phyloP scores from a whole-genome alignment of 2,329 filamentous ascomycete genomes.

The Fusarium albosuccineum region DNA sequence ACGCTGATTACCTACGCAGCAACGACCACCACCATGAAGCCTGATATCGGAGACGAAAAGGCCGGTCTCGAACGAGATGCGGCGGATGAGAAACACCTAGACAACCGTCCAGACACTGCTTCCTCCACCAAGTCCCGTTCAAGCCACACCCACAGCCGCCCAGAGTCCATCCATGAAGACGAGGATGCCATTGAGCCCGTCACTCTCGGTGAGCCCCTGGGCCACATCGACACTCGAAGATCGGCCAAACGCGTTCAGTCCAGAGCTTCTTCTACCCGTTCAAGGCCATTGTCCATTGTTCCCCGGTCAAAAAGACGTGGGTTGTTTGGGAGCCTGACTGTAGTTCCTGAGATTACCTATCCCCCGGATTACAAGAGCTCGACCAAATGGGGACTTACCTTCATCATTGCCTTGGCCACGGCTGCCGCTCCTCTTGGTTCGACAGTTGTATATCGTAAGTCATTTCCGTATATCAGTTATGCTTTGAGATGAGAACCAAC shows the following conservation, averaged over 20 bases:
- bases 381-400: conserved; percentile 88
- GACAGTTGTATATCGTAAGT: conserved; percentile 83
- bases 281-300: conserved; percentile 55
- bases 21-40: too few relatives aligned
- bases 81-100: conserved; percentile 1
- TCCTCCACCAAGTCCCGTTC: conserved; percentile 26
- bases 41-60: conserved; percentile 29
- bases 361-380: conserved; percentile 78
- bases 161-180: conserved; percentile 26
- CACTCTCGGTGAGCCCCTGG: conserved; percentile 39
- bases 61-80: conserved; percentile 30
- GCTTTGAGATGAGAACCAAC: conserved; percentile 5
- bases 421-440: conserved; percentile 86
- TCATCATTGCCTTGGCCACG: conserved; percentile 81
- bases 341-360: conserved; percentile 83
- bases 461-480: neutral
- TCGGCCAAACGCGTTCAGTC: conserved; percentile 45
- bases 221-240: conserved; percentile 39
- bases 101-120: conserved; percentile 26
- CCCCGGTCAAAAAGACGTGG: conserved; percentile 72
- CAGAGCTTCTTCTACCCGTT: conserved; percentile 55
- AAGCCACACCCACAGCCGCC: conserved; percentile 11
- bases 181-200: conserved; percentile 38
- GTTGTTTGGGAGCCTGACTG: conserved; percentile 75
- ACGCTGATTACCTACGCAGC: neutral